Evolutionary conservation across 1,284 basidiomycete species (phyloP), one percentile per base, ranked within the genome.

Genomic region (Fomitopsis palustris): DNA sequence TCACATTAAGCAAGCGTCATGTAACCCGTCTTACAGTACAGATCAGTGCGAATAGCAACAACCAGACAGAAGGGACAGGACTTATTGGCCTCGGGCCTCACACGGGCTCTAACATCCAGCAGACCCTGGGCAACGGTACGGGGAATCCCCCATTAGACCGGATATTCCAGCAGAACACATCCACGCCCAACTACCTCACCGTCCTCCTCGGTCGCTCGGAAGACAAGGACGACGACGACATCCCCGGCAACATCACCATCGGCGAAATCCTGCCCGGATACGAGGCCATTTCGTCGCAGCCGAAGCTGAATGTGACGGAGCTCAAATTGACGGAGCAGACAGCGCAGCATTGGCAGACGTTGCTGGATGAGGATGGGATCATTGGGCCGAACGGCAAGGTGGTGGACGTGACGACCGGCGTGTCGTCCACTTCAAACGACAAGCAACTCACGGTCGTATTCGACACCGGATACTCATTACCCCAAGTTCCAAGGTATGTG

Each of bases 401-500:
- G 27, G 80, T 85, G 38, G 62, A 75, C 7, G 66, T 83, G 42
- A 70, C 65, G 19, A 77, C 80, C 0, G 69, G 67, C 14, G 82
- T 85, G 2, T 65, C 70, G 17, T 64, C 74, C 19, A 77, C 77
- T 1, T 61, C 67, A 17, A 75, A 80, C 58, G 71, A 70, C 33
- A 73, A 74, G 10, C 81, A 81, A 63, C 71, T 80, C 3, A 84
- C 81, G 3, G 67, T 67, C 1, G 74, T 87, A 3, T 71, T 88
- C 42, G 86, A 87, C 64, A 82, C 83, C 2, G 86, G 86, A 0
- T 87, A 84, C 65, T 79, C 82, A 1, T 70, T 86, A 10, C 80
- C 84, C 21, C 84, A 86, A 67, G 75, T 86, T 43, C 77, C 82
- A 49, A 63, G 72, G 81, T 82, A 67, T 21, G 75, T 70, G 31